Conservation (phyloP, 805 yeast species). For the Komagataella pseudopastoris region DNA sequence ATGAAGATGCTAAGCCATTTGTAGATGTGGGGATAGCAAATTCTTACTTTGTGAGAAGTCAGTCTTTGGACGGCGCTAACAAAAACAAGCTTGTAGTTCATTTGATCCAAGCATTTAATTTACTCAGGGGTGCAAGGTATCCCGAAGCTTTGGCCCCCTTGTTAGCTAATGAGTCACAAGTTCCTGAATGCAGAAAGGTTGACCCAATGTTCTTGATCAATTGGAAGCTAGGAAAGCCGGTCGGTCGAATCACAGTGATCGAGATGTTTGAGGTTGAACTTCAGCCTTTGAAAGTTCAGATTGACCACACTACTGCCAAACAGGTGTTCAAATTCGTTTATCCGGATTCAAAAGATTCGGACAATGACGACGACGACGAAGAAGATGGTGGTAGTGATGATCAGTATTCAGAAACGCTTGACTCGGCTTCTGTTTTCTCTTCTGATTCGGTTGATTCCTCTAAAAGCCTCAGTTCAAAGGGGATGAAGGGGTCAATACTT, state of each 20-base stretch:
- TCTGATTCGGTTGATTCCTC: not conserved
- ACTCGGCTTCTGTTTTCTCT: not conserved
- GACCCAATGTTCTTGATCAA: conserved; percentile 25
- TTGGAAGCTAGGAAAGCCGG: conserved; percentile 29
- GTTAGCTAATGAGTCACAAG: not conserved
- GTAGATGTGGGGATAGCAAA: conserved; percentile 56
- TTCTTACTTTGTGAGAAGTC: conserved; percentile 46
- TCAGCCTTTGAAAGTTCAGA: conserved; percentile 57
- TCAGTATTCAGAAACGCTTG: not conserved
- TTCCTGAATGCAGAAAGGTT: conserved; percentile 45
- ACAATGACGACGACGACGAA: not conserved
- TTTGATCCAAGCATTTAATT: conserved; percentile 57
- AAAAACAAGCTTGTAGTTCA: conserved; percentile 45
- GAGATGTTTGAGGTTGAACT: conserved; percentile 45
- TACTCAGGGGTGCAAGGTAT: conserved; percentile 40
- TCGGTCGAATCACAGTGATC: conserved; percentile 85
- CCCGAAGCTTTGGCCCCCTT: conserved; percentile 43
- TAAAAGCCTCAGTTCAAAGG: not conserved
- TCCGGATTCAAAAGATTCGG: conserved; percentile 24
- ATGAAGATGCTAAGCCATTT: conserved; percentile 45
- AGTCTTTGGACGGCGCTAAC: conserved; percentile 45
- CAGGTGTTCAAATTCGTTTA: conserved; percentile 56
- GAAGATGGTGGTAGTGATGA: not conserved
- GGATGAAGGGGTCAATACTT: not conserved
- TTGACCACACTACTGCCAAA: conserved; percentile 61